Percentiles rank a stretch among this genome's conserved stretches.
phyloP scores from a whole-genome alignment of 257 asterid genomes.

The Haberlea rhodopensis region DNA sequence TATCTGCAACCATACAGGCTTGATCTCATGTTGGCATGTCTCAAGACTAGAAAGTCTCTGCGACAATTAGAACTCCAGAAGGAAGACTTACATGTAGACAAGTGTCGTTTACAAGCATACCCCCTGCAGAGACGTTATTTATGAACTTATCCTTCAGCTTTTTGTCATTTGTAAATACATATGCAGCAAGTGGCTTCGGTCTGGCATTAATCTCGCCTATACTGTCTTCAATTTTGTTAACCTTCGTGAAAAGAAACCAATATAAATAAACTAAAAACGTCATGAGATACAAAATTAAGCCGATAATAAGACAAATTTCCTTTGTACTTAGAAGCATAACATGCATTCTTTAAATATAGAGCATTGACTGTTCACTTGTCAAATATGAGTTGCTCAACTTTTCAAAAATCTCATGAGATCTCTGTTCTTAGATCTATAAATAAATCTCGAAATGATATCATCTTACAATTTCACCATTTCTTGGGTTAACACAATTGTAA shows the following conservation, averaged over 20 bases:
- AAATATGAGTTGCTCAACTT: not conserved
- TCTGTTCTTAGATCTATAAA: not conserved
- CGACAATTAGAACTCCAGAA: conserved; percentile 1
- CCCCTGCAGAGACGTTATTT: conserved; percentile 67
- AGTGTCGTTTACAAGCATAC: conserved; percentile 65
- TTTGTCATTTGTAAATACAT: conserved; percentile 72
- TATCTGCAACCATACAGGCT: too few relatives aligned
- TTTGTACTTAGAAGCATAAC: not conserved
- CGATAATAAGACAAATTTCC: not conserved
- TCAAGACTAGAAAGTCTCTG: conserved; percentile 1
- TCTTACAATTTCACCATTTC: not conserved
- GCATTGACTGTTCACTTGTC: not conserved
- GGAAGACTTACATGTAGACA: conserved; percentile 58
- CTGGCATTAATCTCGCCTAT: conserved; percentile 51
- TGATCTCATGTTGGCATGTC: not conserved
- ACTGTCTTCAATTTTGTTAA: conserved; percentile 59
- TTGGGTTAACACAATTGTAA: not conserved
- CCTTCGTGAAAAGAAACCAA: conserved; percentile 41
- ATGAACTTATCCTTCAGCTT: conserved; percentile 67
- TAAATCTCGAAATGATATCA: not conserved
- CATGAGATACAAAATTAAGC: conserved; percentile 17
- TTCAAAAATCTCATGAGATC: not conserved
- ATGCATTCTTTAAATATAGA: not conserved
- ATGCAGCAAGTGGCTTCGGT: conserved; percentile 93
- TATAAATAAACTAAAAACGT: conserved; percentile 11